These are phyloP conservation scores for Pseudogymnoascus sp. DNA, from an alignment of 2,329 filamentous ascomycete species.

Conservation along the genomic window DNA sequence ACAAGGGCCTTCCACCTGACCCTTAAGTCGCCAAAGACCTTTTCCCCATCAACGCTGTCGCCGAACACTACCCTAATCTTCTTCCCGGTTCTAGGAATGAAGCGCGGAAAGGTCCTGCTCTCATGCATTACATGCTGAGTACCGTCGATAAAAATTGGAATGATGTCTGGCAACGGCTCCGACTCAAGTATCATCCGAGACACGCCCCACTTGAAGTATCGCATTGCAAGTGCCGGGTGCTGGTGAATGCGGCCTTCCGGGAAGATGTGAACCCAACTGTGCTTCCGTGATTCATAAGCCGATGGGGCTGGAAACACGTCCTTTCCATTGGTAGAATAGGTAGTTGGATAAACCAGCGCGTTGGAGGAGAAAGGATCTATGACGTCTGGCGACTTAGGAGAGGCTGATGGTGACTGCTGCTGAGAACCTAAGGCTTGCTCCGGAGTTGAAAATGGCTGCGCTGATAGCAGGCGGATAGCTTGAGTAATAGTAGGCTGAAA, in stretches of 20 bases:
- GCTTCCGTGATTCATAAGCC: constrained; percentile 59
- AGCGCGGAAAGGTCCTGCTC: constrained; percentile 68
- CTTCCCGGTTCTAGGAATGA: constrained; percentile 68
- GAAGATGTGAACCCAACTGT: constrained; percentile 91
- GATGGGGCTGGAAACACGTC: constrained; percentile 67
- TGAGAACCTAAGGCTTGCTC: constrained; percentile 10
- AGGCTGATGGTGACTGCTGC: constrained; percentile 10
- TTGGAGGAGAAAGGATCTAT: constrained; percentile 49
- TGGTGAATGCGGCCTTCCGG: constrained; percentile 95
- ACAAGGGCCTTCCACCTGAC: constrained; percentile 65
- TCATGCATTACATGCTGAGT: constrained; percentile 86
- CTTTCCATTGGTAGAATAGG: constrained; percentile 58
- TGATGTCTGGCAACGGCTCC: constrained; percentile 76
- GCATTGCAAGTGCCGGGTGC: constrained; percentile 67
- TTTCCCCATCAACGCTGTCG: constrained; percentile 65
- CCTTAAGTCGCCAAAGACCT: constrained; percentile 70
- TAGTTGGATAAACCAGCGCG: constrained; percentile 24
- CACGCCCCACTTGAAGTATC: constrained; percentile 98
- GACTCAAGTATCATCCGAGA: constrained; percentile 85
- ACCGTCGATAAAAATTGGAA: constrained; percentile 93
- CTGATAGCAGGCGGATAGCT: constrained; percentile 74
- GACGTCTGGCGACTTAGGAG: constrained; percentile 25
- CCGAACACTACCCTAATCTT: constrained; percentile 71
- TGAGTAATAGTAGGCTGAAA: constrained; percentile 86
- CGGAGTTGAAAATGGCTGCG: constrained; percentile 37